phyloP scores from a whole-genome alignment of 2,329 filamentous ascomycete species.

The Uncinocarpus reesii region DNA sequence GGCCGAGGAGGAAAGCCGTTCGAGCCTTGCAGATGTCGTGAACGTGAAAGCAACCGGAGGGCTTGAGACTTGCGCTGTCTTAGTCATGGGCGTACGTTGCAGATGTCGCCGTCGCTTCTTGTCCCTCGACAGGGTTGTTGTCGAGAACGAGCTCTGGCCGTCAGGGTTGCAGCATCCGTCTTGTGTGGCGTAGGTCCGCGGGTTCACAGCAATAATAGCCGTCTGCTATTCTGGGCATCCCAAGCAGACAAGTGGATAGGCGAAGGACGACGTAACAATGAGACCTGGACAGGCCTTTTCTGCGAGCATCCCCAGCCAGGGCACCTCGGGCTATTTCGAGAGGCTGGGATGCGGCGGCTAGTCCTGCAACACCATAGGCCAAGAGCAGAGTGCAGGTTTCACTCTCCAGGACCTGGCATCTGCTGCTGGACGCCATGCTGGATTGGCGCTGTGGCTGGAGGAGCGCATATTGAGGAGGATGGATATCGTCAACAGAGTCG shows the following conservation, averaged over 20 bases:
- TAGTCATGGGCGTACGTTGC: not conserved
- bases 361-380: not conserved
- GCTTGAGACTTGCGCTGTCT: not conserved
- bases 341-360: not conserved
- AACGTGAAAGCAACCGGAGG: not conserved
- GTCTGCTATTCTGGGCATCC: not conserved
- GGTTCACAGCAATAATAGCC: not conserved
- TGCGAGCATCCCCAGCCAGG: not conserved
- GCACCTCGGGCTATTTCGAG: too few relatives aligned
- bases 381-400: not conserved
- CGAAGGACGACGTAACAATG: not conserved
- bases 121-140: slow-evolving; percentile 3
- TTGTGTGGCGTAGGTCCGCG: not conserved
- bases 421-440: too few relatives aligned
- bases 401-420: not conserved
- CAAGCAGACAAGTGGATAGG: not conserved
- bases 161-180: not conserved
- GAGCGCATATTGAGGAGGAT: too few relatives aligned
- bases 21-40: not conserved
- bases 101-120: not conserved
- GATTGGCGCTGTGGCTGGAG: too few relatives aligned
- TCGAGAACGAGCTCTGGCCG: not conserved
- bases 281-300: not conserved
- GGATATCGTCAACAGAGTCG: not conserved
- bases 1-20: not conserved